These are phyloP conservation scores for Lentinula guzmanii DNA, from an alignment of 768 basidiomycete genomes.

Conservation along the genomic window DNA sequence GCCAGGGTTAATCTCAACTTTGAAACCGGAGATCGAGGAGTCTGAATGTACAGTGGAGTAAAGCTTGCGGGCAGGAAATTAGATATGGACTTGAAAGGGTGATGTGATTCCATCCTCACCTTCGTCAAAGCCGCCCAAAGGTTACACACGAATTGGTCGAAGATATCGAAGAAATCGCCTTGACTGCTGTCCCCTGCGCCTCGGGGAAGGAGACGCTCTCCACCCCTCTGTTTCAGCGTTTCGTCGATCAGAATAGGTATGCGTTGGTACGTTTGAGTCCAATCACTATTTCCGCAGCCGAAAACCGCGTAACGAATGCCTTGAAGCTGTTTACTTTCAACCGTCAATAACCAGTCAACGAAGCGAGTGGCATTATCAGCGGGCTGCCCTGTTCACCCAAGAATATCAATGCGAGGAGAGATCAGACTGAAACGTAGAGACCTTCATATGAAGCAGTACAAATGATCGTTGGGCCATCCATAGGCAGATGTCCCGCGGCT, in stretches of 20 bases:
- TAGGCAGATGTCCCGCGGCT: conserved; percentile 27
- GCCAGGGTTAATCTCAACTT: conserved; percentile 23
- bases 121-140: conserved; percentile 30
- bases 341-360: conserved; percentile 31
- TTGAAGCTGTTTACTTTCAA: conserved; percentile 20
- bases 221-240: conserved; percentile 27
- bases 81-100: not conserved
- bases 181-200: conserved; percentile 38
- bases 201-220: conserved; percentile 25
- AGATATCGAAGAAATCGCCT: conserved; percentile 35
- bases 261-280: conserved; percentile 40
- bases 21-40: conserved; percentile 13
- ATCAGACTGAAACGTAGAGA: not conserved
- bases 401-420: not conserved
- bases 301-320: conserved; percentile 38
- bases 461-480: conserved; percentile 37
- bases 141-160: conserved; percentile 34
- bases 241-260: conserved; percentile 36
- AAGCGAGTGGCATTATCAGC: conserved; percentile 43
- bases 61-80: conserved; percentile 16
- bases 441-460: conserved; percentile 46
- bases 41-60: conserved; percentile 20
- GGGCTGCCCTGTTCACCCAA: conserved; percentile 26
- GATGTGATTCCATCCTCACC: conserved; percentile 15
- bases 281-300: conserved; percentile 45